Evolutionary conservation across 2,329 filamentous ascomycete genomes (phyloP).

Genomic region (Emergomyces africanus): DNA sequence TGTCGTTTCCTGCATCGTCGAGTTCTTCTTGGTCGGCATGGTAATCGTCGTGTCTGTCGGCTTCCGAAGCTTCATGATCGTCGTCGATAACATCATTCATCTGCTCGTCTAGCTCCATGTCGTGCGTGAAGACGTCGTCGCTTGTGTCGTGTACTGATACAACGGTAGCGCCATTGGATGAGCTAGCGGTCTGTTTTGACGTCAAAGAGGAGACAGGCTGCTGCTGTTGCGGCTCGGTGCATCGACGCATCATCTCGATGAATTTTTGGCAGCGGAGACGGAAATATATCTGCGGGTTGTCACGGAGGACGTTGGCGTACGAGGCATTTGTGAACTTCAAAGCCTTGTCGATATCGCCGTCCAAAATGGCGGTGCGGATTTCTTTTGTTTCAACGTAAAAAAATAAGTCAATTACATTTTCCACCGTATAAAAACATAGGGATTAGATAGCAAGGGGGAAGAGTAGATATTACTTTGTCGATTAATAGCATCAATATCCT

Average conservation of each 20-base stretch:
- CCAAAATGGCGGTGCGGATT: conserved; percentile 74
- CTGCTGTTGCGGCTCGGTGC: conserved; percentile 47
- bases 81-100: conserved; percentile 29
- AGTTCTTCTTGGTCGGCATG: conserved; percentile 34
- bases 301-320: conserved; percentile 67
- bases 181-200: conserved; percentile 23
- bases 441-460: background rate
- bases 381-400: conserved; percentile 36
- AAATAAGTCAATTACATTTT: background rate
- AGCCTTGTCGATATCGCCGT: conserved; percentile 83
- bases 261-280: conserved; percentile 81
- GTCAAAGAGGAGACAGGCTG: conserved; percentile 18
- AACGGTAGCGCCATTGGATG: conserved; percentile 25
- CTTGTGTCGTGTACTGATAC: conserved; percentile 26
- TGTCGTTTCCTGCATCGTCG: conserved; percentile 33
- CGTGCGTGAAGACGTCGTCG: conserved; percentile 35
- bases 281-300: conserved; percentile 78
- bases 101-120: conserved; percentile 48
- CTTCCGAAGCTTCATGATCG: conserved; percentile 33
- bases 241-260: conserved; percentile 79
- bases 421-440: background rate
- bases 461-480: conserved; percentile 56
- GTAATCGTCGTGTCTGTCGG: conserved; percentile 38
- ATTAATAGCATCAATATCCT: conserved; percentile 77
- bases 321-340: conserved; percentile 66